phyloP scores from a whole-genome alignment of 140 eudicot genomes.

The Bidens hawaiensis region DNA sequence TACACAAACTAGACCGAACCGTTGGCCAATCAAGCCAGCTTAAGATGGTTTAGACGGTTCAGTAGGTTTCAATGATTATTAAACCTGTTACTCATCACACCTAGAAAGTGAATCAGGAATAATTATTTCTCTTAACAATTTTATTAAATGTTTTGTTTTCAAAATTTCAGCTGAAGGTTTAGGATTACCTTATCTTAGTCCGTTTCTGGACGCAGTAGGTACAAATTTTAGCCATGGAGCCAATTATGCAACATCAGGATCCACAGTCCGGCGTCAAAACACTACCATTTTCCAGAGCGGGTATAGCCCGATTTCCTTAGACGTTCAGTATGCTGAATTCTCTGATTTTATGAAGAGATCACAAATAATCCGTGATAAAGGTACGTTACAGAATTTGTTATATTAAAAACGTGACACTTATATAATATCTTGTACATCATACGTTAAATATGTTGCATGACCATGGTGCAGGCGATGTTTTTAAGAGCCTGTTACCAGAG shows the following conservation, averaged over 20 bases:
- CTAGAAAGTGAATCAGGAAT: too few relatives aligned
- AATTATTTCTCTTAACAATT: neutral
- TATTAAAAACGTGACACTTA: neutral
- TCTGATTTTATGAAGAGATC: slow-evolving; percentile 51
- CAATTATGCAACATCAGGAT: slow-evolving; percentile 74
- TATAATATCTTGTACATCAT: neutral
- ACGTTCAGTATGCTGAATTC: slow-evolving; percentile 49
- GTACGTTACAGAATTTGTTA: slow-evolving; percentile 22
- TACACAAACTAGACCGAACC: too few relatives aligned
- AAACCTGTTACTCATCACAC: too few relatives aligned
- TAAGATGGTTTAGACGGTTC: too few relatives aligned
- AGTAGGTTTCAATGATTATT: too few relatives aligned
- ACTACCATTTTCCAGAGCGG: slow-evolving; percentile 72
- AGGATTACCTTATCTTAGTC: slow-evolving; percentile 58
- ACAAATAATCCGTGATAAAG: slow-evolving; percentile 45
- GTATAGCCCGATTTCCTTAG: slow-evolving; percentile 63
- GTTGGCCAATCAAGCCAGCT: too few relatives aligned
- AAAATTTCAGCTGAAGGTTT: slow-evolving; percentile 56
- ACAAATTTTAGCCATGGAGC: slow-evolving; percentile 89
- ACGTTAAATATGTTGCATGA: neutral
- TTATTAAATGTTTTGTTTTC: neutral
- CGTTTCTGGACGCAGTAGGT: slow-evolving; percentile 68
- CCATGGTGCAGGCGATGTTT: slow-evolving; percentile 37
- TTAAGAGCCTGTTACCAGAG: slow-evolving; percentile 36
- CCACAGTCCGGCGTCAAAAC: slow-evolving; percentile 71